phyloP scores from a whole-genome alignment of 768 basidiomycete genomes.

The Suillus subalutaceus region DNA sequence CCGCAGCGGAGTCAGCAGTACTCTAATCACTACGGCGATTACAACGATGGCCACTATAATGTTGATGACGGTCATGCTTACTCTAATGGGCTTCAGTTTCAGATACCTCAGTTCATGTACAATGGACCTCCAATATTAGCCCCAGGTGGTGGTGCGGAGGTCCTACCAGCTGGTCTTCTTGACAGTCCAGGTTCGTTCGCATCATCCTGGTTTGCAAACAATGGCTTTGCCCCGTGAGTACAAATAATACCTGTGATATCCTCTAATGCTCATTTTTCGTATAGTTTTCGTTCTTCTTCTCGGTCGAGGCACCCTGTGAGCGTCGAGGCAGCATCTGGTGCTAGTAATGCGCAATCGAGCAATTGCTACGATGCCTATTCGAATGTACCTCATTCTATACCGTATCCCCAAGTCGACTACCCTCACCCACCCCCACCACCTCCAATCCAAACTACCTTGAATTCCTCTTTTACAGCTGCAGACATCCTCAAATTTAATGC shows the following conservation, averaged over 20 bases:
- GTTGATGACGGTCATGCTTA: slow-evolving; percentile 13
- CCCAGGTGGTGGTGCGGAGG: slow-evolving; percentile 75
- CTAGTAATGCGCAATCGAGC: neutral
- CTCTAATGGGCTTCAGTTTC: slow-evolving; percentile 47
- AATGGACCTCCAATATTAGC: slow-evolving; percentile 61
- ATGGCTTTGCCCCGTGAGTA: slow-evolving; percentile 41
- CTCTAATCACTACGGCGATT: slow-evolving; percentile 13
- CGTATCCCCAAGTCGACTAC: neutral
- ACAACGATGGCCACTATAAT: slow-evolving; percentile 16
- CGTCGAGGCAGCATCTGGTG: neutral
- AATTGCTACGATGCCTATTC: slow-evolving; percentile 1
- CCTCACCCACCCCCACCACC: slow-evolving; percentile 10
- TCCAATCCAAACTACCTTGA: neutral
- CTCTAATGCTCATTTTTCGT: slow-evolving; percentile 17
- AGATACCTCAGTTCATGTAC: slow-evolving; percentile 69
- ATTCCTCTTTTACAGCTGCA: slow-evolving; percentile 8
- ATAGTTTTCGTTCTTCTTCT: slow-evolving; percentile 27
- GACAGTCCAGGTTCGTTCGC: slow-evolving; percentile 30
- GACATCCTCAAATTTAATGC: slow-evolving; percentile 6
- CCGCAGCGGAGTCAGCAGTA: slow-evolving; percentile 16
- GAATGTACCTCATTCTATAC: slow-evolving; percentile 8
- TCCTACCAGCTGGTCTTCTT: slow-evolving; percentile 53
- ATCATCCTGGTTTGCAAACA: slow-evolving; percentile 55
- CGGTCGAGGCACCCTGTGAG: slow-evolving; percentile 19
- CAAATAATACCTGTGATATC: neutral